A percentile compares a stretch with the other conserved stretches of the same genome.
These are phyloP conservation scores for Talaromyces borbonicus DNA, from an alignment of 495 filamentous ascomycete species.

Conservation along the genomic window DNA sequence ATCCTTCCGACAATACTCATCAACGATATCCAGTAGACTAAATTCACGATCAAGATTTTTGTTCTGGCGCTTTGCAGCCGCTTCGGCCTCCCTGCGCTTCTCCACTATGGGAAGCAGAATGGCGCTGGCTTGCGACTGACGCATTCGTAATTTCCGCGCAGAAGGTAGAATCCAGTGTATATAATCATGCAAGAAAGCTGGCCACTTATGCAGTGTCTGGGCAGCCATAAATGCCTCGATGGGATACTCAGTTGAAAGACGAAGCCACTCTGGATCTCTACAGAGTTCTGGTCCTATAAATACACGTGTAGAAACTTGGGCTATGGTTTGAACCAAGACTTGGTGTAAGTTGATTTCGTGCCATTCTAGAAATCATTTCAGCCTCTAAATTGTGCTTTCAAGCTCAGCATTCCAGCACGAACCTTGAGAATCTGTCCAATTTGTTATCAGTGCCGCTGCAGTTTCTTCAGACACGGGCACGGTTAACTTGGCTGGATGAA, in stretches of 20 bases:
- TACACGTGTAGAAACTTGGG: no score
- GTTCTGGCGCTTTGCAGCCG: no score
- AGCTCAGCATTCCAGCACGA: no score
- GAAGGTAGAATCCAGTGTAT: not conserved
- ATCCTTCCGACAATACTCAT: slow-evolving; percentile 9
- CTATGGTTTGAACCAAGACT: no score
- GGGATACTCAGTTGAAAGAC: not conserved
- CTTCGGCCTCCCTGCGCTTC: not conserved
- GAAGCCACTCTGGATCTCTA: not conserved
- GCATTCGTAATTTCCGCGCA: not conserved
- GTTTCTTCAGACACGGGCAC: no score
- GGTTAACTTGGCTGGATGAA: no score
- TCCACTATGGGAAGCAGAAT: slow-evolving; percentile 2
- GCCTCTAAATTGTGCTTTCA: no score
- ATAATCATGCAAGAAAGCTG: not conserved
- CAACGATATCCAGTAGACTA: not conserved
- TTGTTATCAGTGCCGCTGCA: no score
- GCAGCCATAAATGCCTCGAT: not conserved
- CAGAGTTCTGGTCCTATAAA: no score
- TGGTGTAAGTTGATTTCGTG: no score
- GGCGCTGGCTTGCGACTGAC: not conserved
- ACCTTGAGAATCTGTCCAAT: no score
- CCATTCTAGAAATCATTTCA: no score
- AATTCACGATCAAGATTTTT: not conserved
- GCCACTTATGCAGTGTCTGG: not conserved